These are phyloP conservation scores for Hydnomerulius pinastri DNA, from an alignment of 768 basidiomycete species.

Conservation along the genomic window DNA sequence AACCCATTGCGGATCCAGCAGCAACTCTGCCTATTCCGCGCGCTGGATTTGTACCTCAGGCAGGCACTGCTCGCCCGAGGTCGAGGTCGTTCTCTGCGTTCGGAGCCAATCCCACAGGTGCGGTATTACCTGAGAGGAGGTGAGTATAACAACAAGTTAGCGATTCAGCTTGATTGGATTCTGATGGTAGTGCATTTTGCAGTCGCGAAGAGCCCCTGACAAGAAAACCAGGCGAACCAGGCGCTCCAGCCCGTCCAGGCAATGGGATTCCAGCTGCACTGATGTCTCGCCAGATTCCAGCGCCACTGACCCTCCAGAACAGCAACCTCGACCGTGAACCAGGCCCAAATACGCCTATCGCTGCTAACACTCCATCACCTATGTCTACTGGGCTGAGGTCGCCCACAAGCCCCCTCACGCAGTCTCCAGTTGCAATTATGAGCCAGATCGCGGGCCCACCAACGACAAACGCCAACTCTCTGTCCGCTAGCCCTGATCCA, in stretches of 20 bases:
- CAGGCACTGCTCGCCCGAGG: constrained; percentile 48
- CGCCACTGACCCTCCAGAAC: constrained; percentile 19
- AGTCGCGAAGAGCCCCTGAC: constrained; percentile 27
- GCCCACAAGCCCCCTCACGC: constrained; percentile 40
- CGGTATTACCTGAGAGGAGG: constrained; percentile 14
- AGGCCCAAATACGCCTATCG: not conserved
- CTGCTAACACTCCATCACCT: constrained; percentile 37
- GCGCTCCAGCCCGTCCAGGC: constrained; percentile 2
- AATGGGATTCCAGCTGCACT: constrained; percentile 22
- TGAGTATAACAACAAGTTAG: constrained; percentile 3
- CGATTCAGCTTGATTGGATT: constrained; percentile 5
- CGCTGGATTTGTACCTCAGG: constrained; percentile 65
- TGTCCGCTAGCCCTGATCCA: constrained; percentile 9
- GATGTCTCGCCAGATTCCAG: constrained; percentile 16
- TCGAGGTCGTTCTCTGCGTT: constrained; percentile 81
- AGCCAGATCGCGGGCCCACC: constrained; percentile 7
- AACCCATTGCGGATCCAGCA: not conserved
- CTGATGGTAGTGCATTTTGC: constrained; percentile 2
- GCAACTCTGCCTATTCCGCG: constrained; percentile 43
- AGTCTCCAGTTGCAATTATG: constrained; percentile 15
- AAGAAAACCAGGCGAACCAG: not conserved
- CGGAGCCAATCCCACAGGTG: constrained; percentile 35
- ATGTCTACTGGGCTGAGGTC: constrained; percentile 33
- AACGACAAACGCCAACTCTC: not conserved
- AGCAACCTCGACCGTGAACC: constrained; percentile 6